Percentiles rank a stretch among this genome's conserved stretches.
Conservation (phyloP, 179 eudicot genomes). For the Patellifolia procumbens region DNA sequence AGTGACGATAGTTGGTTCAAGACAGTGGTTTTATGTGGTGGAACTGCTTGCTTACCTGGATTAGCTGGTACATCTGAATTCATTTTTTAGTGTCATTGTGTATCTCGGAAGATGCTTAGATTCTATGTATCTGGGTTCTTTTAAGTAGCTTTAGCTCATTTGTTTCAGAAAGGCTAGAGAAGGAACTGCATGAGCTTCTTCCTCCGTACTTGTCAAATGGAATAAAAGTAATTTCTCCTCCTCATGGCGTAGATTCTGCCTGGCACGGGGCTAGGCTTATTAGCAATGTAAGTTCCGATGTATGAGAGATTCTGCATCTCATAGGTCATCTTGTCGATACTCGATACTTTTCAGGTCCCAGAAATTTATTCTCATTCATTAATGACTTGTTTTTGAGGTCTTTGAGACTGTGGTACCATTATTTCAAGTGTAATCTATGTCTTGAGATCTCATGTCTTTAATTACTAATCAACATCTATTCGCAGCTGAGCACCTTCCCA, state of each 20-base stretch:
- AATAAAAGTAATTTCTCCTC: conserved; percentile 70
- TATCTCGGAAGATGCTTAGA: too few relatives aligned
- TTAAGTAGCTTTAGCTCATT: background rate
- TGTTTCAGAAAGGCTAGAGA: conserved; percentile 74
- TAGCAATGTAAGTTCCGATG: conserved; percentile 61
- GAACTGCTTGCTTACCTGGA: conserved; percentile 88
- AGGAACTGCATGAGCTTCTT: conserved; percentile 61
- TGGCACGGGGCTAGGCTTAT: conserved; percentile 94
- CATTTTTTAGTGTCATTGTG: background rate
- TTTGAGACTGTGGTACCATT: background rate
- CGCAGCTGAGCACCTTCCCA: conserved; percentile 83
- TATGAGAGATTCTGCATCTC: background rate
- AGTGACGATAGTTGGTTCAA: conserved; percentile 78
- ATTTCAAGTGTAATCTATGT: background rate
- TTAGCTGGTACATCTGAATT: conserved; percentile 53
- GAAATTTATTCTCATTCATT: background rate
- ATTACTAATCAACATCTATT: conserved; percentile 5
- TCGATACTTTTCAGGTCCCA: background rate
- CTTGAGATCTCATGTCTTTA: background rate
- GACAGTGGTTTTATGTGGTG: conserved; percentile 80
- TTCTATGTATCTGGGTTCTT: background rate
- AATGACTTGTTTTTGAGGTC: background rate
- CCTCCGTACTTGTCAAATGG: conserved; percentile 56
- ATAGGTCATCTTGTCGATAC: background rate
- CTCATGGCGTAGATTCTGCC: conserved; percentile 76